A percentile compares a stretch with the other conserved stretches of the same genome.
These are phyloP conservation scores for Candida suzukii DNA, from an alignment of 805 yeast genomes.

Conservation along the genomic window DNA sequence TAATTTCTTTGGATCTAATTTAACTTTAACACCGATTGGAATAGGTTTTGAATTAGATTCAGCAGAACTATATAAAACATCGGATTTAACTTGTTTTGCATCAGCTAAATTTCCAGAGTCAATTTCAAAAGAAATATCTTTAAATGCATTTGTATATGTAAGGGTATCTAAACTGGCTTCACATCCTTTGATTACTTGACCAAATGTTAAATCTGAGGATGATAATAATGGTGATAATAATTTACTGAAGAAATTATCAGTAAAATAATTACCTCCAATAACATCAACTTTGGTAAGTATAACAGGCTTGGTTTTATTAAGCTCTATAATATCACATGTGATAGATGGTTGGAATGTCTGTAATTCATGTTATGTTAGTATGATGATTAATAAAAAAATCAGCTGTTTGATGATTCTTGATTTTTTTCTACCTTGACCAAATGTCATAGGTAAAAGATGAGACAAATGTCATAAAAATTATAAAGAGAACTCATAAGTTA, in stretches of 20 bases:
- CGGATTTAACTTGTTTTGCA: not conserved
- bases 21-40: conserved; percentile 24
- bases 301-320: conserved; percentile 16
- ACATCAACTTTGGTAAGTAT: conserved; percentile 23
- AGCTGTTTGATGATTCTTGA: too few species aligned
- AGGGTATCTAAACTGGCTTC: conserved; percentile 14
- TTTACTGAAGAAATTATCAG: conserved; percentile 32
- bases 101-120: conserved; percentile 8
- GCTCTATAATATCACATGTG: conserved; percentile 8
- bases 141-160: conserved; percentile 21
- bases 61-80: not conserved
- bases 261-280: conserved; percentile 21
- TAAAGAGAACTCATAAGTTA: too few species aligned
- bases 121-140: conserved; percentile 14
- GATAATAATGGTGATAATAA: conserved; percentile 36
- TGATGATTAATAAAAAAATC: too few species aligned
- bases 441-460: too few species aligned
- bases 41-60: conserved; percentile 19
- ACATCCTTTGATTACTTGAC: conserved; percentile 27
- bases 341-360: too few species aligned
- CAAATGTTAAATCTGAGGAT: conserved; percentile 31
- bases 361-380: too few species aligned
- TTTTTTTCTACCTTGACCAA: too few species aligned
- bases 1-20: conserved; percentile 24
- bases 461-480: too few species aligned